Percentiles rank a stretch among this genome's conserved stretches.
Conservation (phyloP, 768 basidiomycete species). For the Lactarius pseudohatsudake region DNA sequence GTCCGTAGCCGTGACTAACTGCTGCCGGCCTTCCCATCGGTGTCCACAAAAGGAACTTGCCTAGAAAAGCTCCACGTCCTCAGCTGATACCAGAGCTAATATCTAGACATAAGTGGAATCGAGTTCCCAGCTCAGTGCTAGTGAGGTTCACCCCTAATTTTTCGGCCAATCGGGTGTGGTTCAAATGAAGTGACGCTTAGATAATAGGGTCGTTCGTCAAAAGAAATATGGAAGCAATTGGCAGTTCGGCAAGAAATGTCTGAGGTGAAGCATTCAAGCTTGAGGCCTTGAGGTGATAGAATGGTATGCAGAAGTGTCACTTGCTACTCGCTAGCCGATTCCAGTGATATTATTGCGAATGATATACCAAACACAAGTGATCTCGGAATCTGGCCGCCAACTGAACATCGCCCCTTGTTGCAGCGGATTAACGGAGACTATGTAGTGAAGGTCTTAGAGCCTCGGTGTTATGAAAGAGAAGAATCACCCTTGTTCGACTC, state of each 20-base stretch:
- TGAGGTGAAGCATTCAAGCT: neutral
- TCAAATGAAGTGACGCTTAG: neutral
- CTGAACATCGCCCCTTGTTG: neutral
- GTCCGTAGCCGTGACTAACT: conserved; percentile 63
- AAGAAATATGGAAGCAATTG: neutral
- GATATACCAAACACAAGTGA: neutral
- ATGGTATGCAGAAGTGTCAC: neutral
- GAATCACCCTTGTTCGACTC: neutral
- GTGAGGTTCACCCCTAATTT: neutral
- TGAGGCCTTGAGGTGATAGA: neutral
- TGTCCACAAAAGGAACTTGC: neutral
- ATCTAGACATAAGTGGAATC: too few species aligned
- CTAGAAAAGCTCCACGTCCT: neutral
- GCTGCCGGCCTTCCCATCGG: conserved; percentile 23
- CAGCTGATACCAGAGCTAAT: neutral
- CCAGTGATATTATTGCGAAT: neutral
- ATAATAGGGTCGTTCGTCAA: neutral
- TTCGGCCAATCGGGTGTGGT: neutral
- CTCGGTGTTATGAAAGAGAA: neutral
- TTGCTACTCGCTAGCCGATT: neutral
- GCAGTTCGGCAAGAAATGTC: neutral
- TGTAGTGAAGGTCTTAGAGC: neutral
- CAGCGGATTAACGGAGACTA: neutral
- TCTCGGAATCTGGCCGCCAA: neutral
- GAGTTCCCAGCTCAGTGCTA: neutral